These are phyloP conservation scores for Datisca glomerata DNA, from an alignment of 306 rosid species.

Conservation along the genomic window DNA sequence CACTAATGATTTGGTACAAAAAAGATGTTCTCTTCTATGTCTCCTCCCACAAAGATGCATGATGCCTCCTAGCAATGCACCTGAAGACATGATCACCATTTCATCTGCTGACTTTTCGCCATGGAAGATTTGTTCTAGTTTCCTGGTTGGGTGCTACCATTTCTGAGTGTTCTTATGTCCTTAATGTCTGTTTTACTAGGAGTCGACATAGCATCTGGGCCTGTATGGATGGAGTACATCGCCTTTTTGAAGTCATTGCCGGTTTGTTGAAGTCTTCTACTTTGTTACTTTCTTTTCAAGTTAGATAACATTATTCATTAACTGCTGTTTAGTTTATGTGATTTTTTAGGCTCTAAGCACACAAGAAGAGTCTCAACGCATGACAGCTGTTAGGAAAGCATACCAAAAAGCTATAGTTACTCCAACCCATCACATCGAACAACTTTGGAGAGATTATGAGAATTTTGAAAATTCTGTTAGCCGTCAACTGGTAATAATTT, in stretches of 20 bases:
- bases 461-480: conserved; percentile 91
- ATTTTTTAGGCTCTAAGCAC: conserved; percentile 39
- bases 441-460: conserved; percentile 90
- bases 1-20: no score
- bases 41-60: no score
- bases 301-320: conserved; percentile 2
- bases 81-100: no score
- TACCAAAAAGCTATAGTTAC: conserved; percentile 87
- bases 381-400: conserved; percentile 70
- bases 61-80: no score
- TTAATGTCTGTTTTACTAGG: conserved; percentile 39
- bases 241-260: conserved; percentile 73
- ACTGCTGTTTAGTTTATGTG: conserved; percentile 4
- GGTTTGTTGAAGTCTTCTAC: conserved; percentile 36
- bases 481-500: conserved; percentile 68
- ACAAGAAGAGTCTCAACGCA: conserved; percentile 80
- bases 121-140: no score
- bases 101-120: no score
- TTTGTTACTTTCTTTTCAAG: neutral
- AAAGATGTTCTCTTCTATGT: no score
- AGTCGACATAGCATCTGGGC: conserved; percentile 88
- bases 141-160: neutral
- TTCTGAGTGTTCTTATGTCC: conserved; percentile 4
- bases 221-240: conserved; percentile 94
- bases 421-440: conserved; percentile 92